phyloP scores from a whole-genome alignment of 2,329 filamentous ascomycete genomes.

The Talaromyces funiculosus region DNA sequence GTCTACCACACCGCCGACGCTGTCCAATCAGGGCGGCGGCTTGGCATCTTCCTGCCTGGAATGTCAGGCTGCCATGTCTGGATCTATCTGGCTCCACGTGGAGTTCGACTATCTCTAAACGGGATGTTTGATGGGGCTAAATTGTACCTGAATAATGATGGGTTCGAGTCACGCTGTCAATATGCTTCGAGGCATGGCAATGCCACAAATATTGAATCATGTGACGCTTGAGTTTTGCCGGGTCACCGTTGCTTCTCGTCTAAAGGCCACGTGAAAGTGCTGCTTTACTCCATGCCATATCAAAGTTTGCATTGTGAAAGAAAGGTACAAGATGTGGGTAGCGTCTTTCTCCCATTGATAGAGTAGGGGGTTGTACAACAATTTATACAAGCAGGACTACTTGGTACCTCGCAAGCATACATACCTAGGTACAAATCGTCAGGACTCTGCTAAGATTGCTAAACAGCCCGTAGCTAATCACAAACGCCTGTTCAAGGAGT shows the following conservation, averaged over 20 bases:
- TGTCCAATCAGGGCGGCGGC: constrained; percentile 2
- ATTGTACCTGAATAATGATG: background rate
- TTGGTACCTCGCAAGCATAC: background rate
- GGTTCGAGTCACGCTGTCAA: background rate
- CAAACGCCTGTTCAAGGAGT: background rate
- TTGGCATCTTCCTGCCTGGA: background rate
- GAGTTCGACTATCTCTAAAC: background rate
- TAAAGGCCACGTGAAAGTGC: background rate
- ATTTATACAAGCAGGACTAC: background rate
- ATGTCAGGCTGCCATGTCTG: background rate
- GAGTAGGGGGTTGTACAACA: background rate
- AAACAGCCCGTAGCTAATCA: background rate
- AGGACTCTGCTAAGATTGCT: background rate
- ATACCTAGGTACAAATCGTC: background rate
- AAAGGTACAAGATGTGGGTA: too few species aligned
- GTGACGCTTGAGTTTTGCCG: background rate
- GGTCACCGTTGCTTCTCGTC: background rate
- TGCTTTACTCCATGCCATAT: too few species aligned
- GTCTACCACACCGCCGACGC: constrained; percentile 2
- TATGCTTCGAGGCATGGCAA: background rate
- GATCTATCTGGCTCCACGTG: background rate
- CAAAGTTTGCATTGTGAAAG: too few species aligned
- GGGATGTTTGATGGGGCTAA: background rate
- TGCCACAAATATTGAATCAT: background rate
- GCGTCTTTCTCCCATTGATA: background rate